Percentiles rank a stretch among this genome's conserved stretches.
Evolutionary conservation across 2,329 filamentous ascomycete species (phyloP).

Genomic region (Dactylellina parvicollis): DNA sequence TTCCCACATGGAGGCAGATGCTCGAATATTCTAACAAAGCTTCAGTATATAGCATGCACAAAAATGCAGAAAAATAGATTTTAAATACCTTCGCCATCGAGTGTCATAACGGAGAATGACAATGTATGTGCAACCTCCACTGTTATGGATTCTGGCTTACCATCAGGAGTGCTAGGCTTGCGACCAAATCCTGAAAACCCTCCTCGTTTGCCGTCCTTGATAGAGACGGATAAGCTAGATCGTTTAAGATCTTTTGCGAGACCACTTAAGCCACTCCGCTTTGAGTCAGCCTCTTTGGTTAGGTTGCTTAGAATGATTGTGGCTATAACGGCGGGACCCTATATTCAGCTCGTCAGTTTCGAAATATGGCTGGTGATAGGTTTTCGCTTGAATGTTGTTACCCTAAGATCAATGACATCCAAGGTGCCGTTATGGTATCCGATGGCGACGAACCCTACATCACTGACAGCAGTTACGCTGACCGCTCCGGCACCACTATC

Average conservation of each 20-base stretch:
- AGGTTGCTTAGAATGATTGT: conserved; percentile 63
- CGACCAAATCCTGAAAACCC: conserved; percentile 65
- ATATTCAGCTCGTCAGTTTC: neutral
- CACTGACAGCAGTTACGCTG: conserved; percentile 82
- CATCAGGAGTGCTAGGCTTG: conserved; percentile 61
- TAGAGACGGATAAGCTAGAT: conserved; percentile 64
- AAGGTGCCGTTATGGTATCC: conserved; percentile 85
- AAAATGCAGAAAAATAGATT: neutral
- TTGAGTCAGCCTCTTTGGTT: conserved; percentile 31
- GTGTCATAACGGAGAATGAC: conserved; percentile 91
- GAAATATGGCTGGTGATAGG: too few species aligned
- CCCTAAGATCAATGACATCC: conserved; percentile 82
- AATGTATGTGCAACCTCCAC: conserved; percentile 82
- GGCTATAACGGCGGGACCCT: conserved; percentile 83
- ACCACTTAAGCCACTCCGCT: conserved; percentile 65
- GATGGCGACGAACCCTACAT: conserved; percentile 88
- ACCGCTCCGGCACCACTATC: conserved; percentile 84
- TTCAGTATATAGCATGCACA: conserved; percentile 11
- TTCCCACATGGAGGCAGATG: conserved; percentile 90
- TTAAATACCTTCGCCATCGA: conserved; percentile 79
- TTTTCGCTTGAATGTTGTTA: too few species aligned
- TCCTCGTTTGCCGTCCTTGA: neutral
- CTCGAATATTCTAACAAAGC: conserved; percentile 78
- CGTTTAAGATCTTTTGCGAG: conserved; percentile 76
- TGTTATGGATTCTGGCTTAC: conserved; percentile 53